Evolutionary conservation across 2,329 filamentous ascomycete genomes (phyloP).

Genomic region (Aspergillus sp.): DNA sequence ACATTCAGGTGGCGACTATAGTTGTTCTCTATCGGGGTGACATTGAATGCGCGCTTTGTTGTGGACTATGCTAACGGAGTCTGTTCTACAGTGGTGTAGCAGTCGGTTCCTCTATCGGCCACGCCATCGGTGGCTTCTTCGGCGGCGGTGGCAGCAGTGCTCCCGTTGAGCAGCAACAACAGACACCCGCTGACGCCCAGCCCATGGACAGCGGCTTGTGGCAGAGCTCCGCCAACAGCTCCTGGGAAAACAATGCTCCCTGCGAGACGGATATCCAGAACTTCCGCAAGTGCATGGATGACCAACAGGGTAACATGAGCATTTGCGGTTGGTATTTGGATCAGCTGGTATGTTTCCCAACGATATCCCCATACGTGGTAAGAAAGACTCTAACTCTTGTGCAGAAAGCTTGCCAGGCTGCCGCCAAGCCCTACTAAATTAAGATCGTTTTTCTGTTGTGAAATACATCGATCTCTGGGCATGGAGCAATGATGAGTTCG

Average conservation of each 20-base stretch:
- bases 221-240: constrained; percentile 42
- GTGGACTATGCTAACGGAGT: constrained; percentile 1
- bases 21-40: neutral
- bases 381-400: constrained; percentile 17
- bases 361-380: neutral
- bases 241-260: constrained; percentile 45
- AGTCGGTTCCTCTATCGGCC: constrained; percentile 88
- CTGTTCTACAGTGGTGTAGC: constrained; percentile 70
- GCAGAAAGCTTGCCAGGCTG: constrained; percentile 72
- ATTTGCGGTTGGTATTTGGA: constrained; percentile 98
- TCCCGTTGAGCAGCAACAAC: constrained; percentile 45
- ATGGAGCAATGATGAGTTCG: neutral
- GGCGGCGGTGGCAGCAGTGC: constrained; percentile 64
- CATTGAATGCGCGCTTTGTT: too few relatives aligned
- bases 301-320: constrained; percentile 85
- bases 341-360: constrained; percentile 55
- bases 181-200: constrained; percentile 47
- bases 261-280: constrained; percentile 72
- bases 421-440: constrained; percentile 61
- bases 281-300: constrained; percentile 95
- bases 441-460: neutral
- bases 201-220: constrained; percentile 42
- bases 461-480: neutral
- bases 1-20: too few relatives aligned
- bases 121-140: constrained; percentile 87